Evolutionary conservation across 169 alveolate species (phyloP).

Genomic region (Eimeria praecox): DNA sequence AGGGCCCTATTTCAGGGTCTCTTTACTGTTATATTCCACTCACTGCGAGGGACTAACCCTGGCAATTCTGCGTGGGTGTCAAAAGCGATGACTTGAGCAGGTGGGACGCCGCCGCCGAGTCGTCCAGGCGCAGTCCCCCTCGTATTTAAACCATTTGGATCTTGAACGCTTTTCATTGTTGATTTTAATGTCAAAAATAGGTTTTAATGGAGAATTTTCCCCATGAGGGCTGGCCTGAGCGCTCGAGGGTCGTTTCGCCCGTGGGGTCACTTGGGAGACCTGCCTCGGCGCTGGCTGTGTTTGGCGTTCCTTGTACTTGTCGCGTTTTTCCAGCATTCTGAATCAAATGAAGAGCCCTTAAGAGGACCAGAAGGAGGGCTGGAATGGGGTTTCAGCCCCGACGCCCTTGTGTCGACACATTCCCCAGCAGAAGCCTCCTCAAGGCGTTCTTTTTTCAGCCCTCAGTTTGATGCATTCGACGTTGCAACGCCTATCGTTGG

Average conservation of each 20-base stretch:
- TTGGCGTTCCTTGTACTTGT: background rate
- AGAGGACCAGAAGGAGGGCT: background rate
- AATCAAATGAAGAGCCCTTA: background rate
- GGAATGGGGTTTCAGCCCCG: background rate
- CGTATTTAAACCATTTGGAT: background rate
- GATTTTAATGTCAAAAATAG: background rate
- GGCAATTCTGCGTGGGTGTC: background rate
- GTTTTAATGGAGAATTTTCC: conserved; percentile 30
- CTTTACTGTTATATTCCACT: background rate
- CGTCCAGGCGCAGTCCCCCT: background rate
- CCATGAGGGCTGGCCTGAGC: conserved; percentile 47
- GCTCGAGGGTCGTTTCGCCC: conserved; percentile 17
- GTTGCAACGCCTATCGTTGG: background rate
- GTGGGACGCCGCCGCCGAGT: conserved; percentile 25
- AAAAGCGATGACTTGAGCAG: background rate
- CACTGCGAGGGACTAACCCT: background rate
- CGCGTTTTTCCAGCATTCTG: background rate
- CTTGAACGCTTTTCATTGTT: background rate
- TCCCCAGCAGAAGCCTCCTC: background rate
- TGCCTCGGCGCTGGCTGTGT: background rate
- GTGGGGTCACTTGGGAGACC: conserved; percentile 49
- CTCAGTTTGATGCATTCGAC: background rate
- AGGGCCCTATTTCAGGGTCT: background rate
- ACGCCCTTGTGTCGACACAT: background rate
- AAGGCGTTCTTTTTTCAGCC: background rate